phyloP scores from a whole-genome alignment of 2,329 filamentous ascomycete species.

The Dactylellina cionopaga region DNA sequence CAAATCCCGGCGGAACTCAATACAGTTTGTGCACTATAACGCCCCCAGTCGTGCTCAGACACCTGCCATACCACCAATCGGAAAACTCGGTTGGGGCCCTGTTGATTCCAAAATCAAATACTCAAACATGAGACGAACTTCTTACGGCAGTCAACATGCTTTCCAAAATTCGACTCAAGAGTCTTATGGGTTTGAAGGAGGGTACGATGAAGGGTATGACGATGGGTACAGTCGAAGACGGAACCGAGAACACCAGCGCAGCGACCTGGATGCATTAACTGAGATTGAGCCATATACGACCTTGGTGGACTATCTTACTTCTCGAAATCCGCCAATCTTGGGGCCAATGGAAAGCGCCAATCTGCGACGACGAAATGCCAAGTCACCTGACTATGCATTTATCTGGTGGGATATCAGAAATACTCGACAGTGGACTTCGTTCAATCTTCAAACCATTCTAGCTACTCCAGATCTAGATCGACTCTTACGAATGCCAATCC shows the following conservation, averaged over 20 bases:
- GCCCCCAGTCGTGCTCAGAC: conserved; percentile 47
- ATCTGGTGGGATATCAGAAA: conserved; percentile 52
- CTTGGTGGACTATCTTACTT: conserved; percentile 26
- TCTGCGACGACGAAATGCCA: conserved; percentile 43
- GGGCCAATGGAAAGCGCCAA: conserved; percentile 50
- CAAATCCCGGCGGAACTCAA: conserved; percentile 43
- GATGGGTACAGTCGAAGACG: conserved; percentile 36
- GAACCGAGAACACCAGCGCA: conserved; percentile 35
- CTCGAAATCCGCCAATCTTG: conserved; percentile 43
- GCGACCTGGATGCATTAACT: conserved; percentile 40
- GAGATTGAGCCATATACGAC: conserved; percentile 49
- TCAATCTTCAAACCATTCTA: conserved; percentile 44
- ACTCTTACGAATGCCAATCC: conserved; percentile 45
- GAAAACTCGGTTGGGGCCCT: conserved; percentile 51
- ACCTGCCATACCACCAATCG: conserved; percentile 47
- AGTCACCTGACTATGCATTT: conserved; percentile 50
- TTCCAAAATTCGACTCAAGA: conserved; percentile 50
- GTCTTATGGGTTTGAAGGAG: conserved; percentile 46
- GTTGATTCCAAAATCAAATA: conserved; percentile 51
- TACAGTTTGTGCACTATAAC: conserved; percentile 52
- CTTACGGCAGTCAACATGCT: conserved; percentile 39
- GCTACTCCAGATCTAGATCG: conserved; percentile 46
- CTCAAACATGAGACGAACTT: conserved; percentile 50
- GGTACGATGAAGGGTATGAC: conserved; percentile 25
- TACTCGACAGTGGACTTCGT: conserved; percentile 45